Evolutionary conservation across 768 basidiomycete genomes (phyloP).

Genomic region (Xerocomus brunneocitrinus): DNA sequence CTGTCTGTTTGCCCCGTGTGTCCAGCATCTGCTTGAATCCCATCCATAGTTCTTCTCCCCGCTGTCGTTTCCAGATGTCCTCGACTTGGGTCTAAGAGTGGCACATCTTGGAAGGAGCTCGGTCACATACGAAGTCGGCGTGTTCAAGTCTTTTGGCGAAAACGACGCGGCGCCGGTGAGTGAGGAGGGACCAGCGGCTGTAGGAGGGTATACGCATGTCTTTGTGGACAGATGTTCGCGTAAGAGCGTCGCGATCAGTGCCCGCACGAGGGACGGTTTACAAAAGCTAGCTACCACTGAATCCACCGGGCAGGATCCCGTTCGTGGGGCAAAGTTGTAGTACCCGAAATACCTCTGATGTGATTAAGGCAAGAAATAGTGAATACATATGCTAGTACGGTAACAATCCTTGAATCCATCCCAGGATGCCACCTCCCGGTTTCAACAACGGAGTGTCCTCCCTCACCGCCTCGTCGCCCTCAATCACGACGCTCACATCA

Average conservation of each 20-base stretch:
- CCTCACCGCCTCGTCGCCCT: slow-evolving; percentile 11
- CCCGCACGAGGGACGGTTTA: slow-evolving; percentile 44
- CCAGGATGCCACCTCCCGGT: slow-evolving; percentile 16
- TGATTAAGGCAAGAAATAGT: not conserved
- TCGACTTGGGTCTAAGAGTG: slow-evolving; percentile 69
- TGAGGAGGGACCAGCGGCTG: slow-evolving; percentile 33
- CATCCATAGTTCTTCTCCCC: slow-evolving; percentile 61
- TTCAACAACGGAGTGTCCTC: slow-evolving; percentile 26
- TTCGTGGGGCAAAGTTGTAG: slow-evolving; percentile 19
- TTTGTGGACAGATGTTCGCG: slow-evolving; percentile 63
- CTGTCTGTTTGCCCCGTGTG: slow-evolving; percentile 1
- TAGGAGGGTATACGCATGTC: slow-evolving; percentile 74
- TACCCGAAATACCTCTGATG: not conserved
- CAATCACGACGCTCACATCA: slow-evolving; percentile 17
- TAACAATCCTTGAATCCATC: slow-evolving; percentile 18
- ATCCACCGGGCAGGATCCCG: no score
- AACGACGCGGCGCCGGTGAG: not conserved
- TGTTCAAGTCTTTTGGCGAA: slow-evolving; percentile 45
- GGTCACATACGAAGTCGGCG: slow-evolving; percentile 74
- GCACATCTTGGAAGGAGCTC: slow-evolving; percentile 68
- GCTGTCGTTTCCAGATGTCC: slow-evolving; percentile 64
- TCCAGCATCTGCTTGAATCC: not conserved
- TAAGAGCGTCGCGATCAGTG: slow-evolving; percentile 48
- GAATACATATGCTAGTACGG: not conserved
- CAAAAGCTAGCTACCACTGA: slow-evolving; percentile 4